Conservation (phyloP, 331 rosid genomes). For the Telfairia occidentalis region DNA sequence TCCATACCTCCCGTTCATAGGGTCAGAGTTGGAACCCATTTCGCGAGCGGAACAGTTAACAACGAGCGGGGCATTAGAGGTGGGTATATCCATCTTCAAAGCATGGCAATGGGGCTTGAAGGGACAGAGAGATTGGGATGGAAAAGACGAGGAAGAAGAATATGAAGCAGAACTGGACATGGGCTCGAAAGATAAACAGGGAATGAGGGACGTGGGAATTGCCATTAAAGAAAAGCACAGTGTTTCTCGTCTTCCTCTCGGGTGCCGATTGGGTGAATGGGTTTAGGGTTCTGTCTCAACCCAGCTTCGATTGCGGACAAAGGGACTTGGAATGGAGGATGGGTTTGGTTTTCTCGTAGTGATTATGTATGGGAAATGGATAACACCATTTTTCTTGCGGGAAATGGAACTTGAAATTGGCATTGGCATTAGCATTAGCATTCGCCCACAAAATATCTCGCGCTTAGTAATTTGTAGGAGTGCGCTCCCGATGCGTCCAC, state of each 20-base stretch:
- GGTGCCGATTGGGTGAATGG: background rate
- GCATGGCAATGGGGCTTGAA: slow-evolving; percentile 15
- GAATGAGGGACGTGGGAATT: slow-evolving; percentile 17
- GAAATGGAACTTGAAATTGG: no score
- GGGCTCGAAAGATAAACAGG: slow-evolving; percentile 25
- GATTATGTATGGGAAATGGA: background rate
- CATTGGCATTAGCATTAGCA: no score
- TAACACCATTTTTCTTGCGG: background rate
- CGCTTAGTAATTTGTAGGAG: background rate
- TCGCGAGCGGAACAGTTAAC: slow-evolving; percentile 39
- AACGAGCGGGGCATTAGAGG: slow-evolving; percentile 13
- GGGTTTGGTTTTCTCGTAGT: background rate
- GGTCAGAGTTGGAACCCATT: slow-evolving; percentile 31
- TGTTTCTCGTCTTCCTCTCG: background rate
- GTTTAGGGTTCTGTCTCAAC: slow-evolving; percentile 4
- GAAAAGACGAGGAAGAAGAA: slow-evolving; percentile 21
- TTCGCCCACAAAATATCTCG: background rate
- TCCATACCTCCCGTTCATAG: slow-evolving; percentile 40
- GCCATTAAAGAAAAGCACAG: slow-evolving; percentile 27
- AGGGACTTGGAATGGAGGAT: background rate
- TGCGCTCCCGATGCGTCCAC: background rate
- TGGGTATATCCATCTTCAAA: slow-evolving; percentile 5
- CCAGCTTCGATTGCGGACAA: background rate
- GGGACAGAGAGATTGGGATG: slow-evolving; percentile 19
- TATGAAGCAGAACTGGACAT: slow-evolving; percentile 10